Percentiles rank a stretch among this genome's conserved stretches.
These are phyloP conservation scores for Kuraishia piskuri DNA, from an alignment of 805 yeast genomes.

Conservation along the genomic window DNA sequence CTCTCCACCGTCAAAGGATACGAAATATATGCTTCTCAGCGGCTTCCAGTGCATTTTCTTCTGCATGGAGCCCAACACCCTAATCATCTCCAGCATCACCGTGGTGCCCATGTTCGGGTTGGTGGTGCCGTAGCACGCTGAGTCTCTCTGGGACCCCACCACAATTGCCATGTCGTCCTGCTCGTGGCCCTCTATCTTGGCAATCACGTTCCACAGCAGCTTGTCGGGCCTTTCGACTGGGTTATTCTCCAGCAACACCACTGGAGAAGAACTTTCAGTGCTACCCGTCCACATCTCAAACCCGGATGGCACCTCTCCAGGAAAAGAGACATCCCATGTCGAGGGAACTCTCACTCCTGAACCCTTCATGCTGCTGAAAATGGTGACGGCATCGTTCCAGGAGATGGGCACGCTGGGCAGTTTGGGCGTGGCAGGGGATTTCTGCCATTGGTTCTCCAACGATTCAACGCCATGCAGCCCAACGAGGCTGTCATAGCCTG, in stretches of 20 bases:
- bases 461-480: slow-evolving; percentile 26
- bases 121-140: slow-evolving; percentile 67
- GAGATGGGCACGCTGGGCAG: slow-evolving; percentile 77
- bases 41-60: slow-evolving; percentile 73
- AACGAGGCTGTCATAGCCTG: slow-evolving; percentile 50
- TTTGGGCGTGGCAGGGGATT: slow-evolving; percentile 49
- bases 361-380: slow-evolving; percentile 27
- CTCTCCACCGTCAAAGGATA: slow-evolving; percentile 75
- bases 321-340: slow-evolving; percentile 1
- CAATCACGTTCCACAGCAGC: slow-evolving; percentile 70
- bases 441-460: slow-evolving; percentile 30
- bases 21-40: slow-evolving; percentile 70
- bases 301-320: neutral
- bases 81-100: slow-evolving; percentile 60
- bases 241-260: slow-evolving; percentile 24
- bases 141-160: slow-evolving; percentile 78
- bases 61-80: slow-evolving; percentile 56
- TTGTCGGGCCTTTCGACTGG: slow-evolving; percentile 47
- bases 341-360: slow-evolving; percentile 24
- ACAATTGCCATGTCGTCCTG: slow-evolving; percentile 65
- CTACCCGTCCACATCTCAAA: slow-evolving; percentile 3
- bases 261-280: neutral
- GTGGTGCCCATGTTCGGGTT: slow-evolving; percentile 71
- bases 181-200: slow-evolving; percentile 72
- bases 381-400: slow-evolving; percentile 52